These are phyloP conservation scores for Sutorius australiensis DNA, from an alignment of 768 basidiomycete genomes.

Conservation along the genomic window DNA sequence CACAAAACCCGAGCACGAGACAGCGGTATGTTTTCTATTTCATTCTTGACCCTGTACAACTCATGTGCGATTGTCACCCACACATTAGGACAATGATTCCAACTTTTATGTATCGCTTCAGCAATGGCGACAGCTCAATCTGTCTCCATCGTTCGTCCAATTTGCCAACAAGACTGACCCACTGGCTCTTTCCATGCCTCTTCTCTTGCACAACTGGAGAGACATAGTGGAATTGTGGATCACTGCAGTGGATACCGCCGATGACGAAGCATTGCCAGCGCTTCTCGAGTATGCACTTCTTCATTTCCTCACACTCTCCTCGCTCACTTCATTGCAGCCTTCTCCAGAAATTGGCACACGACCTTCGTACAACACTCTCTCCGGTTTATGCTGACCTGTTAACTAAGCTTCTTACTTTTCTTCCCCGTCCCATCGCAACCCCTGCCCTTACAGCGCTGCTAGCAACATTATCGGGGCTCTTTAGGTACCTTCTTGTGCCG, in stretches of 20 bases:
- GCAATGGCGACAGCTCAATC: slow-evolving; percentile 77
- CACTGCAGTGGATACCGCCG: slow-evolving; percentile 49
- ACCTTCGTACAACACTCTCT: slow-evolving; percentile 72
- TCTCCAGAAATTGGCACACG: slow-evolving; percentile 73
- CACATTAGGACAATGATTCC: slow-evolving; percentile 63
- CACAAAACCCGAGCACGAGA: slow-evolving; percentile 55
- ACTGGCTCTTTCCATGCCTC: slow-evolving; percentile 70
- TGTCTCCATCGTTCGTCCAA: slow-evolving; percentile 67
- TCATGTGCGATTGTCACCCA: background rate
- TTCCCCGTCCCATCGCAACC: slow-evolving; percentile 58
- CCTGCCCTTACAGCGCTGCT: slow-evolving; percentile 59
- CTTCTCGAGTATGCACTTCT: slow-evolving; percentile 64
- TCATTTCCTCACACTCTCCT: background rate
- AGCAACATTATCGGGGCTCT: slow-evolving; percentile 62
- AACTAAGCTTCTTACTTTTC: slow-evolving; percentile 49
- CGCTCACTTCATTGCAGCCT: slow-evolving; percentile 43
- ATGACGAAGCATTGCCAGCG: slow-evolving; percentile 69
- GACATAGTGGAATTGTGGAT: slow-evolving; percentile 67
- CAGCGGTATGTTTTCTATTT: slow-evolving; percentile 39
- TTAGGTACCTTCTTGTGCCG: slow-evolving; percentile 71
- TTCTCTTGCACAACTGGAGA: slow-evolving; percentile 77
- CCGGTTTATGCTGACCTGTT: slow-evolving; percentile 60
- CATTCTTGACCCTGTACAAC: background rate
- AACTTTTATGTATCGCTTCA: slow-evolving; percentile 73
- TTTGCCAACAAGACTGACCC: slow-evolving; percentile 61